phyloP scores from a whole-genome alignment of 305 asterid species.

The Fraxinus xanthoxyloides region DNA sequence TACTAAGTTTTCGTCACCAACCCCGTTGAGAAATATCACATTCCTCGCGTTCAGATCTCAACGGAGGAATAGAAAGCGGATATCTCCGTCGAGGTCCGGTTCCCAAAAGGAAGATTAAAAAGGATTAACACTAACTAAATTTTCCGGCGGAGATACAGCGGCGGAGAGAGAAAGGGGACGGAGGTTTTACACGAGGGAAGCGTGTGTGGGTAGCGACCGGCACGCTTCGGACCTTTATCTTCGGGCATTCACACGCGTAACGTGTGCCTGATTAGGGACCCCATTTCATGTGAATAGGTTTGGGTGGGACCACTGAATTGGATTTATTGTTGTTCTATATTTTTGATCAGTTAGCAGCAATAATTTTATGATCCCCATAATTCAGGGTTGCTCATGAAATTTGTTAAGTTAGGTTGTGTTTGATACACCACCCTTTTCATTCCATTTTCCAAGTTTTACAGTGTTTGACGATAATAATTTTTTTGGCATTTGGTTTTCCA shows the following conservation, averaged over 20 bases:
- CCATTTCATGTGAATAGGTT: slow-evolving; percentile 2
- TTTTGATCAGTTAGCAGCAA: slow-evolving; percentile 12
- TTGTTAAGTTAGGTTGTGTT: not conserved
- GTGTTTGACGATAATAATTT: too few species aligned
- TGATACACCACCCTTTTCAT: too few species aligned
- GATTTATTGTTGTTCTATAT: not conserved
- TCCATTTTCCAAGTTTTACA: too few species aligned
- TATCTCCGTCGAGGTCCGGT: slow-evolving; percentile 19
- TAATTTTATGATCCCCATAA: slow-evolving; percentile 13
- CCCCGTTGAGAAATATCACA: slow-evolving; percentile 23
- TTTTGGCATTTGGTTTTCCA: too few species aligned
- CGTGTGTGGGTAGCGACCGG: slow-evolving; percentile 53
- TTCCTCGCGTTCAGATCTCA: slow-evolving; percentile 37
- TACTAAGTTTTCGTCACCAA: slow-evolving; percentile 28
- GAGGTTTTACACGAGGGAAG: slow-evolving; percentile 62
- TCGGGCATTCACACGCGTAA: slow-evolving; percentile 59
- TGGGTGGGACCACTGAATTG: slow-evolving; percentile 31
- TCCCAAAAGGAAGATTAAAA: not conserved
- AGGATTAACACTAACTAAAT: not conserved
- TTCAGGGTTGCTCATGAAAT: not conserved
- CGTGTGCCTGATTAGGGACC: slow-evolving; percentile 38
- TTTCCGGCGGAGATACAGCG: slow-evolving; percentile 59
- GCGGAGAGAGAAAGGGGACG: slow-evolving; percentile 25
- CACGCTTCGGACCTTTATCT: slow-evolving; percentile 61
- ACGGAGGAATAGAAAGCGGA: slow-evolving; percentile 10